These are phyloP conservation scores for Grosmannia huntii DNA, from an alignment of 2,329 filamentous ascomycete species.

Conservation along the genomic window DNA sequence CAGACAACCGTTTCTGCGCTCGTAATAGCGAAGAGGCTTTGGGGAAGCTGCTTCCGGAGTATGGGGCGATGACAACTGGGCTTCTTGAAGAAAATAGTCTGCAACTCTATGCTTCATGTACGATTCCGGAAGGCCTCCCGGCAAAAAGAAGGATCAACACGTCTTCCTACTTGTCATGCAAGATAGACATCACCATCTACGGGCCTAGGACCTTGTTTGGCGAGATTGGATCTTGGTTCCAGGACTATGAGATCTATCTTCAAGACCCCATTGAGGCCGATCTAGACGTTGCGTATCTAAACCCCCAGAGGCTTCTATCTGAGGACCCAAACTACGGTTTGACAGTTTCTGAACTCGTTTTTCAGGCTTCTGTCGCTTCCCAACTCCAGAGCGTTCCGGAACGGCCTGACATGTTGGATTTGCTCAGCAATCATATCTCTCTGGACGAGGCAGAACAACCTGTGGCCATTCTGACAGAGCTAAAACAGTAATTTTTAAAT, in stretches of 20 bases:
- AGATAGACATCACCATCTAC: slow-evolving; percentile 18
- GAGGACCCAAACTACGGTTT: background rate
- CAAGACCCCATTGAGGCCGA: slow-evolving; percentile 21
- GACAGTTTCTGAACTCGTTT: background rate
- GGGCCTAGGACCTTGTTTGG: slow-evolving; percentile 17
- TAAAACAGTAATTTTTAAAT: background rate
- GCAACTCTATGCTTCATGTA: slow-evolving; percentile 1
- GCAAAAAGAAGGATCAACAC: background rate
- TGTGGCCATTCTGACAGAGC: slow-evolving; percentile 10
- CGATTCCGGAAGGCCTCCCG: background rate
- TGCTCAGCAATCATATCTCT: slow-evolving; percentile 14
- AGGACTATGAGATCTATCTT: slow-evolving; percentile 19
- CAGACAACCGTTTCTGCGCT: background rate
- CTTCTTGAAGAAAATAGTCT: slow-evolving; percentile 4
- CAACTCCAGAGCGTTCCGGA: slow-evolving; percentile 1
- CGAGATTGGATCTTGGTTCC: slow-evolving; percentile 18
- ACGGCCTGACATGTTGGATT: slow-evolving; percentile 14
- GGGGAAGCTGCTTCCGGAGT: background rate
- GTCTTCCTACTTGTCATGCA: background rate
- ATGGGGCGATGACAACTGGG: slow-evolving; percentile 1
- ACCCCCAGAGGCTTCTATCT: slow-evolving; percentile 20
- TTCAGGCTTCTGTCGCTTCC: background rate
- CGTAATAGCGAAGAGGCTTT: background rate
- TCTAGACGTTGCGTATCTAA: slow-evolving; percentile 19
- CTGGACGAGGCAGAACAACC: slow-evolving; percentile 20